Base-by-base conservation (phyloP, 805 yeast species). In the Candida maltosa region DNA sequence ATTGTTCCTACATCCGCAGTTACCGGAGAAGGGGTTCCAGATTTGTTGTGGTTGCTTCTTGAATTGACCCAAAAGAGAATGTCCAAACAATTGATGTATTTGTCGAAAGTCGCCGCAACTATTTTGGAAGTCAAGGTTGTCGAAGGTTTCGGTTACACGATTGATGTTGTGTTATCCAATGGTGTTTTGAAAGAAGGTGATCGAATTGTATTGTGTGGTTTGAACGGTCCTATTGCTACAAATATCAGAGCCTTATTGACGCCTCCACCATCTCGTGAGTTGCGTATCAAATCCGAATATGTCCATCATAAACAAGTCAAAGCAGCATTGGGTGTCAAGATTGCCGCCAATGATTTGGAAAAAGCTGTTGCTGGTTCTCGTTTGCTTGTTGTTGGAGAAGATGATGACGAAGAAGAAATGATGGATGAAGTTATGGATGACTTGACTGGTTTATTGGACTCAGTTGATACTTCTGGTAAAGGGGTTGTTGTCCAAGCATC, bases 11-110 rank as follows among this genome's bases (percentile, higher is more conserved):
- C 99, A 14, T 91, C 97, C 44, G 99, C 99, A 37, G 94, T 89
- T 29, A 89, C 97, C 10, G 99, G 99, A 62, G 99, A 93, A 69
- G 99, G 99, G 85, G 94, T 93, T 51, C 98, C 99, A 33, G 99
- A 93, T 78, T 75, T 93, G 69, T 78, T 93, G 56, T 88, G 96
- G 91, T 76, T 93, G 62, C 72, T 93, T 56, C 75, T 93, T 52
- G 97, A 93, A 65, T 77, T 93, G 54, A 93, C 98, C 11, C 97
- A 93, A 69, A 85, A 87, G 80, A 84, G 98, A 72, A 93, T 93
- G 99, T 86, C 96, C 46, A 89, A 89, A 64, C 97, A 91, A 73
- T 81, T 93, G 69, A 91, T 87, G 91, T 93, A 93, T 72, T 71
- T 93, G 47, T 81, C 97, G 23, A 79, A 83, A 58, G 81, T 93